phyloP scores from a whole-genome alignment of 2,329 filamentous ascomycete genomes.

The Gremmenia infestans region DNA sequence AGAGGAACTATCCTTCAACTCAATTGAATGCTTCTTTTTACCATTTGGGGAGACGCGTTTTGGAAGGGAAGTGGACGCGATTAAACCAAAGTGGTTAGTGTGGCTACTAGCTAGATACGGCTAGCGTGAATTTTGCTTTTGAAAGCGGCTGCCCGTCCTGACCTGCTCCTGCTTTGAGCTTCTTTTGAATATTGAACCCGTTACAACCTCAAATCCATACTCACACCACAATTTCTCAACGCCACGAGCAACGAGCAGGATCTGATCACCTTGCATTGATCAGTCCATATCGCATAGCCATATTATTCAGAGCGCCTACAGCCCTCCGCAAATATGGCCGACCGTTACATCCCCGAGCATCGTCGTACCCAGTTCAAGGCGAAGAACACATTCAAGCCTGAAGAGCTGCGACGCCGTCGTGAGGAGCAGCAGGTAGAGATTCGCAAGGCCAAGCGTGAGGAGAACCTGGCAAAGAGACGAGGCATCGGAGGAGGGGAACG shows the following conservation, averaged over 20 bases:
- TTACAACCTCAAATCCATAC: slow-evolving; percentile 10
- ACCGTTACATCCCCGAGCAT: slow-evolving; percentile 99
- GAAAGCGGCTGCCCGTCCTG: slow-evolving; percentile 2
- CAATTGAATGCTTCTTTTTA: not conserved
- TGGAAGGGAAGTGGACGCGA: slow-evolving; percentile 10
- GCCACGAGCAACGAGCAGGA: slow-evolving; percentile 3
- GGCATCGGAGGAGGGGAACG: slow-evolving; percentile 75
- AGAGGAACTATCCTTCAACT: not conserved
- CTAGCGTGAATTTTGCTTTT: slow-evolving; percentile 8
- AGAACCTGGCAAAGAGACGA: slow-evolving; percentile 97
- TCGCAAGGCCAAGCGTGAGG: slow-evolving; percentile 95
- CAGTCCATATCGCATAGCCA: slow-evolving; percentile 5
- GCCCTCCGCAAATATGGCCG: slow-evolving; percentile 63
- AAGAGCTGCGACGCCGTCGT: slow-evolving; percentile 94
- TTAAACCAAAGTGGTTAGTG: not conserved
- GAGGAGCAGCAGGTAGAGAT: slow-evolving; percentile 99
- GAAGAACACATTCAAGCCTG: slow-evolving; percentile 97
- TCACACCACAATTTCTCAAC: slow-evolving; percentile 1
- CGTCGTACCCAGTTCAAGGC: slow-evolving; percentile 99
- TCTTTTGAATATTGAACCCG: slow-evolving; percentile 15
- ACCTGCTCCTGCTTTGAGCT: slow-evolving; percentile 4
- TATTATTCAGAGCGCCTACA: slow-evolving; percentile 7
- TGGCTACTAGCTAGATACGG: no score
- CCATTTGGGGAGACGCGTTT: not conserved
- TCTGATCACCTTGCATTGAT: slow-evolving; percentile 14